Evolutionary conservation across 2,329 filamentous ascomycete species (phyloP).

Genomic region (Calonectria montana): DNA sequence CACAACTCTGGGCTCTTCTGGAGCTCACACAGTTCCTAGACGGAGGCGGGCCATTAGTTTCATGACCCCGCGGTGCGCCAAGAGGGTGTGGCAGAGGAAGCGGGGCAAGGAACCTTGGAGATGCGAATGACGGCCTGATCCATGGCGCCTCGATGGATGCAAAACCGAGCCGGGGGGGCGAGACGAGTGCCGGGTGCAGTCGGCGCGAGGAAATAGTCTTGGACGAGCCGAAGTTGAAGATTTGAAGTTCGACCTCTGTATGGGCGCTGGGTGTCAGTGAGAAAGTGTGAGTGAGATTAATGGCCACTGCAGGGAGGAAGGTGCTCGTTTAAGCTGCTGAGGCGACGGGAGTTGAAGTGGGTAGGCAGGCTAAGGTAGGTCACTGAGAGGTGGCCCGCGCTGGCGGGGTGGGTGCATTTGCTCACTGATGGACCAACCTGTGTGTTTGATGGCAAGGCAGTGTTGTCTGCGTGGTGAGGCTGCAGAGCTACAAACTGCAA

Average conservation of each 20-base stretch:
- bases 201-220: conserved; percentile 29
- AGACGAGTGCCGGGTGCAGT: background rate
- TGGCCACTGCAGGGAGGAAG: conserved; percentile 11
- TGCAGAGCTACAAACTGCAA: background rate
- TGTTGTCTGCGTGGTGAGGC: background rate
- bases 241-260: background rate
- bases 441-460: background rate
- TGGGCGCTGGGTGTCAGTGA: conserved; percentile 17
- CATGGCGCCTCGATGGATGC: conserved; percentile 44
- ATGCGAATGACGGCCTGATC: conserved; percentile 92
- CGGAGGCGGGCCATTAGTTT: conserved; percentile 27
- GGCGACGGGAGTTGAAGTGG: conserved; percentile 13
- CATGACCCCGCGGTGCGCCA: conserved; percentile 26
- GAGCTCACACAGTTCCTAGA: conserved; percentile 84
- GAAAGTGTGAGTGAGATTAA: conserved; percentile 5
- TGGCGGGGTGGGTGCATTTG: background rate
- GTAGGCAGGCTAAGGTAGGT: conserved; percentile 1
- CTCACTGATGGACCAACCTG: background rate
- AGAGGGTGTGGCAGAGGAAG: conserved; percentile 29
- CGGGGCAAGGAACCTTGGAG: conserved; percentile 71
- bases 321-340: conserved; percentile 16
- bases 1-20: conserved; percentile 87
- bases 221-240: conserved; percentile 17
- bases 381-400: conserved; percentile 1
- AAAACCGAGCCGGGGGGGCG: conserved; percentile 15